Evolutionary conservation across 2,329 filamentous ascomycete species (phyloP), one percentile per base, ranked within the genome.

Genomic region (Seiridium cupressi): DNA sequence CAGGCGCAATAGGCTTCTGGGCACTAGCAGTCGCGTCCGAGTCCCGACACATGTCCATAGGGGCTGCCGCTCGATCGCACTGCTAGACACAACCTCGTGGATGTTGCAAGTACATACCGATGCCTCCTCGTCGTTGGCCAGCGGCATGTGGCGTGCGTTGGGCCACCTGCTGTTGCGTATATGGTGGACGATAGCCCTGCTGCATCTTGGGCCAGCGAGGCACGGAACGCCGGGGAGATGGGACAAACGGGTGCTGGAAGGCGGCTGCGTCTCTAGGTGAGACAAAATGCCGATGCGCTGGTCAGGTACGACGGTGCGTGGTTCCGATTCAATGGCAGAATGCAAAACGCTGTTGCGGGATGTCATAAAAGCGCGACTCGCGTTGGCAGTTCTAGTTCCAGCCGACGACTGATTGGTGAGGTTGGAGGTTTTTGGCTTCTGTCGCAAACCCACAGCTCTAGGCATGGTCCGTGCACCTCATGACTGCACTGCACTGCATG

Each of bases 91-190:
- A 40, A 55, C 10, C 35, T 10, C 11, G 13, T 4, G 38, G 10
- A 31, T 35, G 26, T 34, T 7, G 2, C 32, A n/a, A 6, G 53
- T 62, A 73, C 76, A 64, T 76, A 84, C 82, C 82, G 70, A 83
- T 83, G 65, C 81, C 81, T 66, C 80, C 81, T 66, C 82, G 79
- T 64, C 81, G 78, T 69, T 77, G 80, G 63, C 77, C 78, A 59
- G 76, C 70, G 63, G 75, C 70, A 73, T 83, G 81, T 65, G 80
- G 76, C 64, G 78, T 76, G 64, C 81, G 75, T 69, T 81, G 81
- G 63, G 80, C 76, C 66, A 76, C 74, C 72, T 78, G 76, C 72
- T 81, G 83, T 26, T 44, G 55, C 44, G 10, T 44, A 35, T 58
- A 58, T 44, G 44, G 44, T 59, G 74, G 73, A 64, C 82, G 81